Evolutionary conservation across 2,329 filamentous ascomycete genomes (phyloP).

Genomic region (Pyrenochaeta sp.): DNA sequence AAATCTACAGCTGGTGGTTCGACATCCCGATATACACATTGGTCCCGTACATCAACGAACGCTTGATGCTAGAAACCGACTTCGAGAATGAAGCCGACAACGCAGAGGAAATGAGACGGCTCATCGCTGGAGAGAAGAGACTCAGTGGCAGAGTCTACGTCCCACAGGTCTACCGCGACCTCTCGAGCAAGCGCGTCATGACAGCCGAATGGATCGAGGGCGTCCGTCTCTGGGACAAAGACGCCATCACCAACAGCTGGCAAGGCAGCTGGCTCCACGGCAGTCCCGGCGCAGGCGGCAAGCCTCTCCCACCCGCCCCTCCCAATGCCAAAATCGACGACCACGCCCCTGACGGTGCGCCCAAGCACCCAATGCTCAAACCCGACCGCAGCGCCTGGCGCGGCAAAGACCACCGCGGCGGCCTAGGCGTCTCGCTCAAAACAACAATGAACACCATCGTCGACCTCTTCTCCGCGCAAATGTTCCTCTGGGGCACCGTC

Average conservation of each 20-base stretch:
- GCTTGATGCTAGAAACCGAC: conserved; percentile 92
- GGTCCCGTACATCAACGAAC: conserved; percentile 90
- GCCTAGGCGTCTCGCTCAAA: conserved; percentile 80
- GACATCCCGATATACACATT: conserved; percentile 91
- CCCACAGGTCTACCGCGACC: conserved; percentile 80
- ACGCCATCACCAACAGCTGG: conserved; percentile 79
- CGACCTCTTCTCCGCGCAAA: conserved; percentile 95
- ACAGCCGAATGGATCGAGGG: conserved; percentile 99
- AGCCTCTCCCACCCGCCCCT: conserved; percentile 60
- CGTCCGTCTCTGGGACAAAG: conserved; percentile 89
- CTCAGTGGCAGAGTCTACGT: conserved; percentile 86
- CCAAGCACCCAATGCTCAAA: conserved; percentile 69
- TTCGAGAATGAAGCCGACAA: conserved; percentile 93
- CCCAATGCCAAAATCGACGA: conserved; percentile 45
- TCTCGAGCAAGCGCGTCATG: conserved; percentile 83
- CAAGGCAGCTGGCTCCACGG: conserved; percentile 76
- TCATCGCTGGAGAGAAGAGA: conserved; percentile 77
- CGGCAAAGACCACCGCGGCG: conserved; percentile 74
- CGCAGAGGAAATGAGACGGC: conserved; percentile 78
- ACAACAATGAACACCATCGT: conserved; percentile 97
- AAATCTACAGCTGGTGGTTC: conserved; percentile 85
- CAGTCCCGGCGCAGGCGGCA: conserved; percentile 78
- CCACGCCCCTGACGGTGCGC: conserved; percentile 39
- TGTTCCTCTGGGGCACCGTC: conserved; percentile 95
- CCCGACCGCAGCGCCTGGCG: conserved; percentile 82